Conservation (phyloP, 306 rosid species). For the Cicer chorassanicum region DNA sequence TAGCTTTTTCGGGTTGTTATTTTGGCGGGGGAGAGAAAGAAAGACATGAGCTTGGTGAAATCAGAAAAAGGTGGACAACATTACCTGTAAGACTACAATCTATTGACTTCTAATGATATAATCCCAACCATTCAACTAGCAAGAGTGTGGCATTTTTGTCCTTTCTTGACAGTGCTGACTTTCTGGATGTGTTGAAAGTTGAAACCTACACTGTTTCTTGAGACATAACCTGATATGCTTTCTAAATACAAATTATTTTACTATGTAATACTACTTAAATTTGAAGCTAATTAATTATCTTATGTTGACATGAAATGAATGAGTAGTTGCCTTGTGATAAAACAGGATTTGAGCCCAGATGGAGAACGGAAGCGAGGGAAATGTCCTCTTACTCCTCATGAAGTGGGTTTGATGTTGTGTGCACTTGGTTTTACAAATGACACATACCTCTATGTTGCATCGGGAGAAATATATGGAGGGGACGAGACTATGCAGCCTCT, state of each 20-base stretch:
- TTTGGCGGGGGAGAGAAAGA: constrained; percentile 99
- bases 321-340: constrained; percentile 30
- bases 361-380: constrained; percentile 95
- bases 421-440: constrained; percentile 93
- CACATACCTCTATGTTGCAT: constrained; percentile 88
- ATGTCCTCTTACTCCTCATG: constrained; percentile 95
- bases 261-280: constrained; percentile 18
- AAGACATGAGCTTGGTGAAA: constrained; percentile 85
- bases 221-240: constrained; percentile 30
- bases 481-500: constrained; percentile 93
- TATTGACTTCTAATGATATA: constrained; percentile 30
- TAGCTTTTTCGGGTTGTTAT: constrained; percentile 97
- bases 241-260: constrained; percentile 13
- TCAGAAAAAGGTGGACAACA: constrained; percentile 96
- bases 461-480: constrained; percentile 98
- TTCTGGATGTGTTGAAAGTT: constrained; percentile 38
- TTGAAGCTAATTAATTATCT: constrained; percentile 5
- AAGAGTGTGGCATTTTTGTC: constrained; percentile 27
- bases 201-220: constrained; percentile 28
- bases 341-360: constrained; percentile 82
- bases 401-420: constrained; percentile 92
- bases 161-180: constrained; percentile 24
- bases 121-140: constrained; percentile 23
- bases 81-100: constrained; percentile 79
- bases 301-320: constrained; percentile 33